Evolutionary conservation across 164 flowering plant genomes (phyloP), one percentile per base, ranked within the genome.

Genomic region (Platanus orientalis): DNA sequence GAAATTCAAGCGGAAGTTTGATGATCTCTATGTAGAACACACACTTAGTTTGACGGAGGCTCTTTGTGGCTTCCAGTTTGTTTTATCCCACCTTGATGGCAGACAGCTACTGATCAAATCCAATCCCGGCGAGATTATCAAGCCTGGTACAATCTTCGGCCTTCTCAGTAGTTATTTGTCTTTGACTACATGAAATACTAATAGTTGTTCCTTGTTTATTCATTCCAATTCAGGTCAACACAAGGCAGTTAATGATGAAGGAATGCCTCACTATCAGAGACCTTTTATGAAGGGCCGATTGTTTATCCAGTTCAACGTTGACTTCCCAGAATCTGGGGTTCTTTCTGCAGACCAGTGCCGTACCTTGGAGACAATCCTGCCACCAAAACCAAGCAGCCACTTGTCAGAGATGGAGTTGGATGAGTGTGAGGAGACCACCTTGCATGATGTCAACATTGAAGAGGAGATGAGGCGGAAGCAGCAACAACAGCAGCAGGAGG

Each of bases 221-320:
- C 11, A 58, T 39, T 28, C 27, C 19, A 7, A 40, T 66, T 47
- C 79, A 83, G 90, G 76, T 65, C 79, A 77, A 65, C 60, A 32
- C 69, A 86, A 86, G 68, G 87, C 89, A 1, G 83, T 84, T 34
- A 83, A 83, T 56, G 87, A 86, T 36, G 89, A 86, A 71, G 89
- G 89, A 23, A 86, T 84, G 92, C 92, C 91, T 0, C 76, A 74
- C 25, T 60, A 84, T 54, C 74, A 74, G 48, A 75, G 88, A 66
- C 87, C 91, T 0, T 84, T 86, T 77, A 80, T 85, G 76, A 83
- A 75, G 71, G 90, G 90, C n/a, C 52, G 70, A 28, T 74, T 84
- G 2, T 86, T 75, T 76, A 78, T 84, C 54, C 79, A 82, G 26
- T 82, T 86, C 61, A 76, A 63, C 7, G 83, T 86, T 20, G 85